These are phyloP conservation scores for Exserohilum rostratum DNA, from an alignment of 2,329 filamentous ascomycete genomes.

Conservation along the genomic window DNA sequence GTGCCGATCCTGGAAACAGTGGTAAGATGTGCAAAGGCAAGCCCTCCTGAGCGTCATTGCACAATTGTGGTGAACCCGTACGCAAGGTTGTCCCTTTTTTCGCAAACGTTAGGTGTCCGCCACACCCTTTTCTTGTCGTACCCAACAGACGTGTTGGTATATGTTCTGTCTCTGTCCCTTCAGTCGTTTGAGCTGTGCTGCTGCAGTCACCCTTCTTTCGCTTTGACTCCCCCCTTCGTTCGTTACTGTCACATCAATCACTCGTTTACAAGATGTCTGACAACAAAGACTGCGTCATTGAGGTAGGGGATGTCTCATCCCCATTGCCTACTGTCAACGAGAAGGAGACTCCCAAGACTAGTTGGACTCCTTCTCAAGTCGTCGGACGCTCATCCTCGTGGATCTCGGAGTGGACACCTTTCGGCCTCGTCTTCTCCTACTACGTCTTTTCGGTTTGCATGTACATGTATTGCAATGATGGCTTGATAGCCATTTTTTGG, in stretches of 20 bases:
- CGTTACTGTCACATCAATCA: conserved; percentile 12
- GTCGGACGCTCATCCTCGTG: conserved; percentile 31
- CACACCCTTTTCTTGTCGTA: conserved; percentile 5
- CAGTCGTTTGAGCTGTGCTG: conserved; percentile 4
- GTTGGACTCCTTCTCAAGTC: conserved; percentile 5
- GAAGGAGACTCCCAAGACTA: conserved; percentile 10
- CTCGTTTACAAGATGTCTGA: conserved; percentile 34
- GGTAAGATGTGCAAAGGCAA: conserved; percentile 3
- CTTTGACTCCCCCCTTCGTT: conserved; percentile 21
- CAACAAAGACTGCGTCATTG: conserved; percentile 24
- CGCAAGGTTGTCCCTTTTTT: conserved; percentile 6
- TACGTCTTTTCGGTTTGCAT: conserved; percentile 51
- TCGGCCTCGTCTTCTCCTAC: conserved; percentile 50
- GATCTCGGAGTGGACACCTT: conserved; percentile 52
- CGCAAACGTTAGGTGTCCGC: not conserved
- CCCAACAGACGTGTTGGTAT: conserved; percentile 5
- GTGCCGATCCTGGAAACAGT: conserved; percentile 12
- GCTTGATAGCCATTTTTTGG: conserved; percentile 51
- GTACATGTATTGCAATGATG: conserved; percentile 49
- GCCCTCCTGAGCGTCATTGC: conserved; percentile 5
- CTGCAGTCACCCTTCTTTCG: conserved; percentile 34
- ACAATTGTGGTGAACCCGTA: conserved; percentile 9
- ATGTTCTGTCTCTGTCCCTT: conserved; percentile 9
- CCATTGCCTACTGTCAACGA: conserved; percentile 11
- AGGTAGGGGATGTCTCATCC: conserved; percentile 31